A percentile compares a stretch with the other conserved stretches of the same genome.
Conservation (phyloP, 345 rosid species). For the Dipteronia dyeriana region DNA sequence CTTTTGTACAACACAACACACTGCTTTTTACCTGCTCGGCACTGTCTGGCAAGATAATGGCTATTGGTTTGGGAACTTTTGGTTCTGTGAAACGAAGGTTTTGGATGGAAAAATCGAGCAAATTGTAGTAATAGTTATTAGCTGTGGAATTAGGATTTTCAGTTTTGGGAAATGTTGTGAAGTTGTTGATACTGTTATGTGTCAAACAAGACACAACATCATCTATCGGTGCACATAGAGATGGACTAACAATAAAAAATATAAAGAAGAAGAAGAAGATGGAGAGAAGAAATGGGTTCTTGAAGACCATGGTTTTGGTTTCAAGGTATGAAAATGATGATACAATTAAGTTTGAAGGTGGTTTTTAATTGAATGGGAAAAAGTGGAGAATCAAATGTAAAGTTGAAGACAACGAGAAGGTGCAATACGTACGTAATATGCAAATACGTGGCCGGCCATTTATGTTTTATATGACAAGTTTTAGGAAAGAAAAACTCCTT, state of each 20-base stretch:
- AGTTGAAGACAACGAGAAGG: conserved; percentile 33
- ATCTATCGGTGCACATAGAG: conserved; percentile 12
- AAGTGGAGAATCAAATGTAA: conserved; percentile 27
- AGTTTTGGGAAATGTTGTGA: conserved; percentile 37
- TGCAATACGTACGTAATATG: background rate
- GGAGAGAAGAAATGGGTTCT: background rate
- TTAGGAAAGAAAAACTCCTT: background rate
- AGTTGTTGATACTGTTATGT: conserved; percentile 37
- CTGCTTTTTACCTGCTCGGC: conserved; percentile 31
- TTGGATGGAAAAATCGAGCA: conserved; percentile 49
- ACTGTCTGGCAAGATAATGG: conserved; percentile 41
- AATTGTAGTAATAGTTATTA: conserved; percentile 29
- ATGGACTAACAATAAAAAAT: background rate
- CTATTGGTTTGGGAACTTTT: conserved; percentile 43
- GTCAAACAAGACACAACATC: conserved; percentile 43
- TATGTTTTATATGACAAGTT: background rate
- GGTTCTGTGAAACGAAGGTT: conserved; percentile 47
- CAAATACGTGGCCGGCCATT: conserved; percentile 40
- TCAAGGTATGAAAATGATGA: background rate
- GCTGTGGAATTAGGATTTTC: conserved; percentile 22
- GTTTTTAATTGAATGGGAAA: conserved; percentile 21
- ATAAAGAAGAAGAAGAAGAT: conserved; percentile 3
- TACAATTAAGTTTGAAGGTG: background rate
- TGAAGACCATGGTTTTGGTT: conserved; percentile 5
- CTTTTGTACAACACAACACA: conserved; percentile 36